Evolutionary conservation across 106 monocot species (phyloP).

Genomic region (Phalaenopsis aphrodite): DNA sequence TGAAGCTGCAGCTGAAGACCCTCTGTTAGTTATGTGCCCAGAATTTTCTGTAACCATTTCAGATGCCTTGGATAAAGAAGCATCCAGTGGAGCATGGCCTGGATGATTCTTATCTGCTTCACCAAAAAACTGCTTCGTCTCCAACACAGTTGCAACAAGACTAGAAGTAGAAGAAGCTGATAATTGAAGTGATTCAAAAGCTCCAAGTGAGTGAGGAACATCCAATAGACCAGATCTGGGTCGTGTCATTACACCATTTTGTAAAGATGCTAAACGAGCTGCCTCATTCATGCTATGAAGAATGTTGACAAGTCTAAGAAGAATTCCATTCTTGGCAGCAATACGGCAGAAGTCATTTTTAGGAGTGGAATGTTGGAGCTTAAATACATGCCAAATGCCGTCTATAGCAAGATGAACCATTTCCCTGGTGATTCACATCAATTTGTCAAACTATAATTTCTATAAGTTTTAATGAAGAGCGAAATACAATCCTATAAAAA

Average conservation of each 20-base stretch:
- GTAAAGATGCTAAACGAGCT: conserved; percentile 54
- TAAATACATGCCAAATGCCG: conserved; percentile 94
- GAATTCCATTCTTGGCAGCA: conserved; percentile 87
- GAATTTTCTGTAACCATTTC: conserved; percentile 30
- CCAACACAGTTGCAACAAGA: conserved; percentile 5
- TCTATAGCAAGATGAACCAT: conserved; percentile 96
- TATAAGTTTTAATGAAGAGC: not conserved
- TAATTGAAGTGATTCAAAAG: not conserved
- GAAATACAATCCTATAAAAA: not conserved
- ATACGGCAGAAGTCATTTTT: conserved; percentile 91
- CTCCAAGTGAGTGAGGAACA: conserved; percentile 9
- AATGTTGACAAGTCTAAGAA: conserved; percentile 74
- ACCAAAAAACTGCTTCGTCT: conserved; percentile 26
- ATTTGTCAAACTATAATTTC: not conserved
- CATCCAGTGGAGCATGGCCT: conserved; percentile 17
- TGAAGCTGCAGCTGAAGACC: conserved; percentile 9
- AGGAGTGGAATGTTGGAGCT: conserved; percentile 63
- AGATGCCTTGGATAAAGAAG: conserved; percentile 27
- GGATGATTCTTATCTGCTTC: conserved; percentile 31
- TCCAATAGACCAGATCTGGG: conserved; percentile 63
- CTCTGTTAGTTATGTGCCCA: conserved; percentile 13
- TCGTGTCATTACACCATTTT: conserved; percentile 40
- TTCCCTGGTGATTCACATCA: conserved; percentile 39
- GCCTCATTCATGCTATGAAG: conserved; percentile 92
- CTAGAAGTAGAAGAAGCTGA: conserved; percentile 3